phyloP scores from a whole-genome alignment of 306 rosid species.

The Vigna trinervia region DNA sequence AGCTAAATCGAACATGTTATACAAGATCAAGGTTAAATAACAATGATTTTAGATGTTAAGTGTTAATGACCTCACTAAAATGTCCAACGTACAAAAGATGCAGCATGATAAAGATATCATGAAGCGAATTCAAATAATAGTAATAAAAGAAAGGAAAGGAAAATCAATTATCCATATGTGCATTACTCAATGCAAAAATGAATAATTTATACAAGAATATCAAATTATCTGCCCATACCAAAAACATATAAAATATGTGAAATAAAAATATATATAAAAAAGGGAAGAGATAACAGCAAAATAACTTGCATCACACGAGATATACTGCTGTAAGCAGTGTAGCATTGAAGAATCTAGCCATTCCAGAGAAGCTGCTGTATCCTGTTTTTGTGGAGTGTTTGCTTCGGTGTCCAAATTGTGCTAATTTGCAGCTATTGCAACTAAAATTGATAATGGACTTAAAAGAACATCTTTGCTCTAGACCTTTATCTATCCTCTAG shows the following conservation, averaged over 20 bases:
- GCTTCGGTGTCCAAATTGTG: background rate
- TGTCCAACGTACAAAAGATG: too few relatives aligned
- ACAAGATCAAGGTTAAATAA: background rate
- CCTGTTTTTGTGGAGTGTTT: background rate
- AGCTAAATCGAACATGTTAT: background rate
- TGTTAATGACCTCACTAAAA: background rate
- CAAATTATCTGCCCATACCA: background rate
- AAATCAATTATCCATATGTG: background rate
- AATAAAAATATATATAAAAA: background rate
- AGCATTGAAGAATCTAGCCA: background rate
- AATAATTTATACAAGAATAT: background rate
- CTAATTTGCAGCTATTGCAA: background rate
- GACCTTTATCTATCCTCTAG: background rate
- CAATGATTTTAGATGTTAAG: conserved; percentile 15
- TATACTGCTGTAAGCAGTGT: background rate
- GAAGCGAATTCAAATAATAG: background rate
- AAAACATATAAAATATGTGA: background rate
- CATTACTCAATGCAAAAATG: conserved; percentile 1
- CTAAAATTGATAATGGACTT: background rate
- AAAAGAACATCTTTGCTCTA: background rate
- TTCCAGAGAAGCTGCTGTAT: background rate
- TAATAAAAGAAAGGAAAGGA: background rate
- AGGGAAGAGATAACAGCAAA: background rate
- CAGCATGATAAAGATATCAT: too few relatives aligned
- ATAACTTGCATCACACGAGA: background rate